phyloP scores from a whole-genome alignment of 768 basidiomycete genomes.

The Tulasnella calospora region DNA sequence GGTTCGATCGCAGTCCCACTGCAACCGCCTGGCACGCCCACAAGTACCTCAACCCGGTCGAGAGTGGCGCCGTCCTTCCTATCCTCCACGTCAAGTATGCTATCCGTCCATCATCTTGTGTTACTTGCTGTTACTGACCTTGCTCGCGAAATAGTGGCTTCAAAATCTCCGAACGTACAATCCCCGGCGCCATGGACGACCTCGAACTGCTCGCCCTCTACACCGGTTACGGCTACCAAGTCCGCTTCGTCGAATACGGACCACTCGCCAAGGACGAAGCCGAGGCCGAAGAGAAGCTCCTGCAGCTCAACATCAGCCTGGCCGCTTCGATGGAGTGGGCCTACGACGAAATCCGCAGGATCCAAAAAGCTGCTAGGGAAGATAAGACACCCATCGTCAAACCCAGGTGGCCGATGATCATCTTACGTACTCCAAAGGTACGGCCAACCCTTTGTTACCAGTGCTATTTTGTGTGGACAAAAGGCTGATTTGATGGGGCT shows the following conservation, averaged over 20 bases:
- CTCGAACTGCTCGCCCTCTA: constrained; percentile 72
- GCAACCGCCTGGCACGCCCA: constrained; percentile 71
- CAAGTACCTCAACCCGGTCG: constrained; percentile 88
- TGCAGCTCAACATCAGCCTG: constrained; percentile 61
- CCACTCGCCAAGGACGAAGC: constrained; percentile 41
- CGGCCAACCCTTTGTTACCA: neutral
- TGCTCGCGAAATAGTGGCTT: constrained; percentile 21
- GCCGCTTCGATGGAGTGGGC: constrained; percentile 83
- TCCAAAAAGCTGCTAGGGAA: constrained; percentile 71
- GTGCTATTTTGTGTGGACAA: neutral
- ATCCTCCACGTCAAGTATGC: constrained; percentile 69
- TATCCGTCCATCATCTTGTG: neutral
- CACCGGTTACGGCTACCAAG: constrained; percentile 82
- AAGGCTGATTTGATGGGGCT: neutral
- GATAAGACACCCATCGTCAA: constrained; percentile 68
- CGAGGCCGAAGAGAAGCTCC: constrained; percentile 39
- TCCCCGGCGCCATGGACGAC: constrained; percentile 87
- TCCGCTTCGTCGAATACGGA: constrained; percentile 64
- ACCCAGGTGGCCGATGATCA: constrained; percentile 86
- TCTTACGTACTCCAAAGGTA: constrained; percentile 80
- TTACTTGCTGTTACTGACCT: neutral
- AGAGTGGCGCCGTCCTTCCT: constrained; percentile 87
- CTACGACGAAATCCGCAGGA: constrained; percentile 60
- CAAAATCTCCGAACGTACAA: constrained; percentile 77
- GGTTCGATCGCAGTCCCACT: constrained; percentile 43